phyloP scores from a whole-genome alignment of 192 early-diverging fungal genomes.

The Podochytrium sp. region DNA sequence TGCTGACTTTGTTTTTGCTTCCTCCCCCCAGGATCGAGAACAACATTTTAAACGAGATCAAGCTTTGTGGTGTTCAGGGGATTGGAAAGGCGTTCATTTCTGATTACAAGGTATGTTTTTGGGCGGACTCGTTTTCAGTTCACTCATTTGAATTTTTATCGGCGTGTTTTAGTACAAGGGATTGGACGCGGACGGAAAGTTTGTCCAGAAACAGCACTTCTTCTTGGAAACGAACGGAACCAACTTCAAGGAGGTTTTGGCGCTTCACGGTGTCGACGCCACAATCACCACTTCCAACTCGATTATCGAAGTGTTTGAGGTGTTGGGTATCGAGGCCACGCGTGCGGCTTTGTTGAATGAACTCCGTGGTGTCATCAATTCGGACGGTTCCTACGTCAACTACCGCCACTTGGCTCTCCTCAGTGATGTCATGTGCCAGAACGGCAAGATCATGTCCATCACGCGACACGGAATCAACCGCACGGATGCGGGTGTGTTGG shows the following conservation, averaged over 20 bases:
- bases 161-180: conserved; percentile 22
- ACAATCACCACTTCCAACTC: conserved; percentile 88
- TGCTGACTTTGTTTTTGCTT: neutral
- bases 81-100: conserved; percentile 85
- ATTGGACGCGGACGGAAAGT: conserved; percentile 27
- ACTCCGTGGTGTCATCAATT: conserved; percentile 90
- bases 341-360: conserved; percentile 87
- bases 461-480: conserved; percentile 98
- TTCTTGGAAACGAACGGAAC: conserved; percentile 93
- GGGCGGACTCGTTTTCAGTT: neutral
- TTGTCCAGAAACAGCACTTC: conserved; percentile 64
- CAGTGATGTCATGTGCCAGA: conserved; percentile 95
- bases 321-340: conserved; percentile 97
- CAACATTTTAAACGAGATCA: conserved; percentile 84
- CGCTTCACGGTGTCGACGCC: conserved; percentile 81
- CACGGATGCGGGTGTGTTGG: conserved; percentile 89
- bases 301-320: conserved; percentile 87
- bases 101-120: conserved; percentile 37
- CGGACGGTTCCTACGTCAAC: conserved; percentile 97
- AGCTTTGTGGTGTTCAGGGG: conserved; percentile 84
- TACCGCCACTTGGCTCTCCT: conserved; percentile 95
- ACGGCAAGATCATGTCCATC: conserved; percentile 93
- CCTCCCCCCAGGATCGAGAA: conserved; percentile 64
- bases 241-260: conserved; percentile 86
- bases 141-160: neutral